Percentiles rank a stretch among this genome's conserved stretches.
Conservation (phyloP, 2,329 filamentous ascomycete species). For the Neonectria punicea region DNA sequence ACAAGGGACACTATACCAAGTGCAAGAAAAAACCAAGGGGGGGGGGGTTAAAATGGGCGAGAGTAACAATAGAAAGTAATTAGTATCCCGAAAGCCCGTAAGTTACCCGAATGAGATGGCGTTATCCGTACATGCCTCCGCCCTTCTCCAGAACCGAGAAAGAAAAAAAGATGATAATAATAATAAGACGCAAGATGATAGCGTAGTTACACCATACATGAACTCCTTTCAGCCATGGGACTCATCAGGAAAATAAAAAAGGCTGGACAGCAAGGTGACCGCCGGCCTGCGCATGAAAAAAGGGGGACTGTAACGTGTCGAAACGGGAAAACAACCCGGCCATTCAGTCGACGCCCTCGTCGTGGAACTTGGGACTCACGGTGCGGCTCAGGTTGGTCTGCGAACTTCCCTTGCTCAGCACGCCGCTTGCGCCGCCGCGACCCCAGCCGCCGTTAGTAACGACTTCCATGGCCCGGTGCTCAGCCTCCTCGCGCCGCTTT, state of each 20-base stretch:
- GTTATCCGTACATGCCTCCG: not conserved
- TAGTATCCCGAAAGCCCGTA: not conserved
- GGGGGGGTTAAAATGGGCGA: too few species aligned
- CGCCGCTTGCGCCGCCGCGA: slow-evolving; percentile 55
- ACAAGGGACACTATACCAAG: not conserved
- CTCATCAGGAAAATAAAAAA: slow-evolving; percentile 13
- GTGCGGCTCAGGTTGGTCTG: slow-evolving; percentile 34
- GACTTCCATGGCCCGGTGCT: slow-evolving; percentile 59
- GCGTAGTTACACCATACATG: slow-evolving; percentile 3
- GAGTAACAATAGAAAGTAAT: not conserved
- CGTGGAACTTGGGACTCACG: slow-evolving; percentile 36
- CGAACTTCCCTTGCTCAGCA: slow-evolving; percentile 52
- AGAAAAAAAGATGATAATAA: slow-evolving; percentile 1
- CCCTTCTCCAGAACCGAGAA: slow-evolving; percentile 11
- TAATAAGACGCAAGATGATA: slow-evolving; percentile 16
- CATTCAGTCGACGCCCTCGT: slow-evolving; percentile 49
- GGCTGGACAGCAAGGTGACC: not conserved
- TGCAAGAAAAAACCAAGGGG: not conserved
- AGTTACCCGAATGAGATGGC: not conserved
- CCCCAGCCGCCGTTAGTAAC: slow-evolving; percentile 54
- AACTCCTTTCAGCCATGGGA: slow-evolving; percentile 18
- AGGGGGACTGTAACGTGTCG: not conserved
- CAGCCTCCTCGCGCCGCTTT: slow-evolving; percentile 52
- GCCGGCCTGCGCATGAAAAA: not conserved
- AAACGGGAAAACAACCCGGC: not conserved